Evolutionary conservation across 768 basidiomycete genomes (phyloP), one percentile per base, ranked within the genome.

Genomic region (Pleurotus tuber-regium): DNA sequence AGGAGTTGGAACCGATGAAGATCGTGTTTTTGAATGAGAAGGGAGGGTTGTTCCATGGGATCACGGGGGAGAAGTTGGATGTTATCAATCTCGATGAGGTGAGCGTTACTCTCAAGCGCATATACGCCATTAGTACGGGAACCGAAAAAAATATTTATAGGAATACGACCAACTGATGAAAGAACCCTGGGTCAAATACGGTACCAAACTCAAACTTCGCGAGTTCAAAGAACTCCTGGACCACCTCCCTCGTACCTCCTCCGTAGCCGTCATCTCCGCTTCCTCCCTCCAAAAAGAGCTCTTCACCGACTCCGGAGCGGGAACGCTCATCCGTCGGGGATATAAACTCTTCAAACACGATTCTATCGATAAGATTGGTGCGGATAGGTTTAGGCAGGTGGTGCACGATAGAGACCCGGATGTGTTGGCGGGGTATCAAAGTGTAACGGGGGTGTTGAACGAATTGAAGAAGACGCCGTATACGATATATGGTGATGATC

Each of bases 171-270:
- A 81, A 19, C 85, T 99, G 53, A 91, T 98, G 94, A 95, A 94
- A 63, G 89, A 98, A 70, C 82, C 94, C 4, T 99, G 97, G 97
- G 96, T 99, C 69, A 97, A 97, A 67, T 98, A 85, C 66, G 97
- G 96, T 54, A 98, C 96, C 57, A 99, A 99, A 70, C 89, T 99
- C 68, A 98, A 98, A 73, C 80, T 99, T 52, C 88, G 97, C 57
- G 96, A 98, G 69, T 98, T 99, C 79, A 99, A 99, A 73, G 97
- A 98, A 63, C 86, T 99, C 49, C 83, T 99, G 38, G 97, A 98
- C 65, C 88, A 95, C 72, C 92, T 98, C 56, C 97, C 97, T 12
- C 94, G 97, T 53, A 89, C 97, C 2, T 97, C 96, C 14, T 98
- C 95, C 31, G 97, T 99, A 46, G 96, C 97, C 59, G 93, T 99